Evolutionary conservation across 2,329 filamentous ascomycete species (phyloP), one percentile per base, ranked within the genome.

Genomic region (Esteya vermicola): DNA sequence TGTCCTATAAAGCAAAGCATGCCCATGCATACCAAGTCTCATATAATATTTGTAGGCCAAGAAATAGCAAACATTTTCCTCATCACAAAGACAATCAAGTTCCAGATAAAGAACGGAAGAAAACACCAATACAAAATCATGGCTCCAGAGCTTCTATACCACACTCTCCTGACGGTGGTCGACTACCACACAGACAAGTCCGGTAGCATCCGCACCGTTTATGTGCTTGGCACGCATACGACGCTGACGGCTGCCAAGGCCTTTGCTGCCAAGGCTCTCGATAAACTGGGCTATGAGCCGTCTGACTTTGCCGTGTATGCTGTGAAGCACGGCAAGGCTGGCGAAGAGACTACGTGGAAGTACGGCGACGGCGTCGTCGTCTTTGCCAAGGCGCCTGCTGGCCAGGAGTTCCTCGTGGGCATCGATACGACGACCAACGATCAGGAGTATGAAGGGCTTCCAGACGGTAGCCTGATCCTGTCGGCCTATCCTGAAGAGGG

Each of bases 401-500:
- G 58, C 2, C 58, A 62, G 18, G 55, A 53, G 26, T 60, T 65
- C 42, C 43, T 57, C 8, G 51, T 65, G 14, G 48, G 52, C 14
- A 45, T 65, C 18, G 56, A 57, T 41, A 59, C 57, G 1, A 60
- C 53, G 6, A 52, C 56, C 5, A 65, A 65, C 47, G 54, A 53
- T 33, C 52, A 56, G 33, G 38, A 46, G 2, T 48, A 61, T 4
- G 33, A 44, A 2, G 46, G 46, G 0, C 49, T 42, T 4, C 42
- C 53, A 23, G 48, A 52, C 30, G 39, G 43, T 22, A 31, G 48
- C 16, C 34, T 51, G 14, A 13, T 46, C 2, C 46, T 58, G 13
- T 52, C 51, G 10, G 35, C 38, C 9, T 37, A 33, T 4, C 27
- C 45, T 1, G 41, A 42, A n/a, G 41, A 33, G 28, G 14, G n/a